phyloP scores from a whole-genome alignment of 306 rosid genomes.

The Quillaja saponaria region DNA sequence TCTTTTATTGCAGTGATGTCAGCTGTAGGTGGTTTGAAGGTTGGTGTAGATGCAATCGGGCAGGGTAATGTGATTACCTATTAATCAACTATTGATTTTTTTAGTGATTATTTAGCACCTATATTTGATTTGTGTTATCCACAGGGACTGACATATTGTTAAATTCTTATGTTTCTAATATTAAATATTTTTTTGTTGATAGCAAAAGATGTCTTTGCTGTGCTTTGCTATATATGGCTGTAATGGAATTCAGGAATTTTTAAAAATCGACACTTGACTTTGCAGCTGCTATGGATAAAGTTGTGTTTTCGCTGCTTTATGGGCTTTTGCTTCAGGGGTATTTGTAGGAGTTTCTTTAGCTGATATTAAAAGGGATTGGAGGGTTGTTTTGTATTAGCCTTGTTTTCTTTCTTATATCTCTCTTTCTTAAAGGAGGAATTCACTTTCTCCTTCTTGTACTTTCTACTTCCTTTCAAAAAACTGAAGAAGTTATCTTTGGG shows the following conservation, averaged over 20 bases:
- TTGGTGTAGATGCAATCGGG: conserved; percentile 69
- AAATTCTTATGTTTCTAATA: conserved; percentile 14
- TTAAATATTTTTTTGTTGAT: conserved; percentile 1
- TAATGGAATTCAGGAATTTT: no score
- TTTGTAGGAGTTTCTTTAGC: no score
- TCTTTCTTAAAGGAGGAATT: no score
- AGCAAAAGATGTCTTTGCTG: background rate
- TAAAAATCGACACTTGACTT: background rate
- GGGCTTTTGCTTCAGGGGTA: no score
- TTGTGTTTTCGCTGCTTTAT: no score
- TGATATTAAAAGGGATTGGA: no score
- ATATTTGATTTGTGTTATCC: conserved; percentile 24
- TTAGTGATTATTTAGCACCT: conserved; percentile 6
- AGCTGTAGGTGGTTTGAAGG: conserved; percentile 86
- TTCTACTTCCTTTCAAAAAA: no score
- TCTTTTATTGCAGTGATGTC: conserved; percentile 69
- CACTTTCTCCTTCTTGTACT: no score
- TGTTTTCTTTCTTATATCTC: background rate
- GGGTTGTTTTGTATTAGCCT: no score
- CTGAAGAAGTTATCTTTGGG: no score
- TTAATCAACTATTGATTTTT: conserved; percentile 24
- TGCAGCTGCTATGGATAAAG: background rate
- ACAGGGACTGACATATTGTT: background rate
- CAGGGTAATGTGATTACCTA: conserved; percentile 57
- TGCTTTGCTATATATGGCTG: conserved; percentile 24